These are phyloP conservation scores for Platismatia glauca DNA, from an alignment of 495 filamentous ascomycete species.

Conservation along the genomic window DNA sequence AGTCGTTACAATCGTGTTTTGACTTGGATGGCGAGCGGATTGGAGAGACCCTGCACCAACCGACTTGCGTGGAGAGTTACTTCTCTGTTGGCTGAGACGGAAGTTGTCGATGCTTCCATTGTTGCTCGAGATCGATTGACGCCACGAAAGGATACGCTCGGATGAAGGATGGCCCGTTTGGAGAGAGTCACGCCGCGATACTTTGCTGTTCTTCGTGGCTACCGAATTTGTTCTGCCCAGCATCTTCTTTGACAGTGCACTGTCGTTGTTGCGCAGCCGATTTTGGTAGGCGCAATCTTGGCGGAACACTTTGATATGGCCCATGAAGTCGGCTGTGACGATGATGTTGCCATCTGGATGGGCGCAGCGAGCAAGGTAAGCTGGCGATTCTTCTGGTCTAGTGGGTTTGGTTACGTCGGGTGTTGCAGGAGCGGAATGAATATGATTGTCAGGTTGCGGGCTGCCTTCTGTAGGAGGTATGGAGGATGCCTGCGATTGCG, in stretches of 20 bases:
- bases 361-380: conserved; percentile 61
- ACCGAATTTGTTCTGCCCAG: conserved; percentile 57
- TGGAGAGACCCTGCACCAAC: conserved; percentile 26
- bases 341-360: conserved; percentile 88
- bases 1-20: conserved; percentile 19
- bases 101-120: conserved; percentile 44
- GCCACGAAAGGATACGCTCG: conserved; percentile 88
- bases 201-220: conserved; percentile 45
- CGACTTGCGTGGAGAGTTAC: conserved; percentile 50
- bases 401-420: conserved; percentile 43
- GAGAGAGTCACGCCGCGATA: conserved; percentile 37
- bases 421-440: conserved; percentile 25
- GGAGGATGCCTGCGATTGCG: conserved; percentile 44
- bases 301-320: conserved; percentile 85
- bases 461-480: conserved; percentile 27
- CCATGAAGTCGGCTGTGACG: conserved; percentile 79
- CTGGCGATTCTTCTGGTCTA: conserved; percentile 50
- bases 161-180: conserved; percentile 49
- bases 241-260: conserved; percentile 64
- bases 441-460: conserved; percentile 16
- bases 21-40: conserved; percentile 21
- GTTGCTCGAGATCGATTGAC: conserved; percentile 61
- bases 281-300: conserved; percentile 79
- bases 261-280: conserved; percentile 42
- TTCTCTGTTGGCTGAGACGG: conserved; percentile 38